A percentile compares a stretch with the other conserved stretches of the same genome.
These are phyloP conservation scores for Orbilia ellipsospora DNA, from an alignment of 2,329 filamentous ascomycete genomes.

Conservation along the genomic window DNA sequence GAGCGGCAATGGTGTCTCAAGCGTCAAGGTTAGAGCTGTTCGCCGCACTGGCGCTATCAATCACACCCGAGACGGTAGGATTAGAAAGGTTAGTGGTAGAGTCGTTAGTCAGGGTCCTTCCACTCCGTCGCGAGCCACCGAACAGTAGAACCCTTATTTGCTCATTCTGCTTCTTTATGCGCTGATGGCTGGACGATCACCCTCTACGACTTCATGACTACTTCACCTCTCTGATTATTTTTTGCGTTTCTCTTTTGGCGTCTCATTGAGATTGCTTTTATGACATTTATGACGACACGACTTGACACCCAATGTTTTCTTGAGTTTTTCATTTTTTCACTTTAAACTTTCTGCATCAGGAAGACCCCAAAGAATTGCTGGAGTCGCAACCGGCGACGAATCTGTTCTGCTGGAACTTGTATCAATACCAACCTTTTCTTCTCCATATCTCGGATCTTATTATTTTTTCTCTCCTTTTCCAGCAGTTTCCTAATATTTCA, in stretches of 20 bases:
- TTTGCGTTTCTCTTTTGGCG: slow-evolving; percentile 6
- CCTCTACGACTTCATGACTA: not conserved
- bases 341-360: not conserved
- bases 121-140: slow-evolving; percentile 32
- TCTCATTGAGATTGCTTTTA: slow-evolving; percentile 1
- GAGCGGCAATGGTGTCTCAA: slow-evolving; percentile 35
- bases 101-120: slow-evolving; percentile 47
- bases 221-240: not conserved
- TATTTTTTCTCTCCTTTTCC: not conserved
- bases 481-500: not conserved
- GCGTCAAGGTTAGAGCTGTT: slow-evolving; percentile 43
- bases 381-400: not conserved
- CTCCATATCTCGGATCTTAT: not conserved
- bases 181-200: slow-evolving; percentile 16
- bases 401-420: not conserved
- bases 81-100: slow-evolving; percentile 48
- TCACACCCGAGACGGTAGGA: slow-evolving; percentile 43
- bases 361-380: not conserved
- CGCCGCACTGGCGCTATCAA: slow-evolving; percentile 41
- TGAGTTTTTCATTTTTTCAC: not conserved
- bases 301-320: not conserved
- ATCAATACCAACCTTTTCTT: not conserved
- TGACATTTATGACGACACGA: slow-evolving; percentile 13
- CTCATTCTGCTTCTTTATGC: not conserved
- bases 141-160: slow-evolving; percentile 18